Evolutionary conservation across 2,329 filamentous ascomycete genomes (phyloP), one percentile per base, ranked within the genome.

Genomic region (Hyphodiscus sp.): DNA sequence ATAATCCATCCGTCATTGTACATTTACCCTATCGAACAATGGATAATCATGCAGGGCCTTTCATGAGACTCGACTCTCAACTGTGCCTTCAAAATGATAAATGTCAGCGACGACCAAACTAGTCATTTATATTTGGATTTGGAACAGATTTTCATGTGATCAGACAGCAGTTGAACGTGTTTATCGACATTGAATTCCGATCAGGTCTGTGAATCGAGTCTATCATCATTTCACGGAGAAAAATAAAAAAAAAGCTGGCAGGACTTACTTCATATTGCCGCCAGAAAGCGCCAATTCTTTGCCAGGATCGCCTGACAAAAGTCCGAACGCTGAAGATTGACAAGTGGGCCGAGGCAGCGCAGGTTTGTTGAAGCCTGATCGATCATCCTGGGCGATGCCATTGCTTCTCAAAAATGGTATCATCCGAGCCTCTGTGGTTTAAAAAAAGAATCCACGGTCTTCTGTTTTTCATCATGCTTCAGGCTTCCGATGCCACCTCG

Each of bases 131-230:
- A 23, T 42, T 29, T 23, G 10, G 18, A 52, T 11, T 48, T 20
- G 20, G 33, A 30, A 49, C 26, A 41, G 16, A 52, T 30, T 57
- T 48, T 45, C 52, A 56, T 61, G 56, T 61, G 53, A 69, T 88
- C 85, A 89, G 85, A 89, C 83, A 89, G 86, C 85, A 86, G 85
- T 89, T 89, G 86, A 82, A 81, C 84, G 73, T 73, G 55, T 75
- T 69, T 75, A 78, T 87, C 85, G 78, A 87, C 85, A 89, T 77
- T 61, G 65, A 68, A 72, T 86, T 89, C 84, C 78, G 86, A 86
- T 86, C 86, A 90, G 86, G 86, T 90, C 86, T 89, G 85, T 89
- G 86, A 86, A 80, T 74, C 73, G 78, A 73, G 67, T 74, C 70
- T 79, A 74, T 89, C 84, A 87, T 89, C 87, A 89, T 82, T 67